Percentiles rank a stretch among this genome's conserved stretches.
Conservation (phyloP, 2,329 filamentous ascomycete species). For the Xylaria sp. region DNA sequence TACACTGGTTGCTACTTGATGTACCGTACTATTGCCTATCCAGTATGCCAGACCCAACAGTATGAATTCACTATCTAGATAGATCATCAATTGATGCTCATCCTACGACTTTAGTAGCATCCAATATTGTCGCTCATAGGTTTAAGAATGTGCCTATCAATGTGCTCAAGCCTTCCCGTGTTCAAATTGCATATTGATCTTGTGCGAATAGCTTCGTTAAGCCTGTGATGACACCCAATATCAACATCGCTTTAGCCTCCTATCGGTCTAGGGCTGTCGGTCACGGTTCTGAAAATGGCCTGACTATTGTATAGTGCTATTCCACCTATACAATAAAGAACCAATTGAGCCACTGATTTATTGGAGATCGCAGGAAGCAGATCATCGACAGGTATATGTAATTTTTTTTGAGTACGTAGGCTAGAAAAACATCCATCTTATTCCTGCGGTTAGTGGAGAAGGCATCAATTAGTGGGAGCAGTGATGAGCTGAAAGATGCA, state of each 20-base stretch:
- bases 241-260: background rate
- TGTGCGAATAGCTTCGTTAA: background rate
- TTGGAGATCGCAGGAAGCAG: background rate
- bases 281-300: background rate
- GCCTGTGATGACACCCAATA: background rate
- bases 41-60: background rate
- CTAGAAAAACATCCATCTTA: background rate
- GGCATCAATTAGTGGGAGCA: conserved; percentile 31
- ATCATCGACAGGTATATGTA: background rate
- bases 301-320: background rate
- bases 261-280: conserved; percentile 6
- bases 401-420: background rate
- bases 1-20: conserved; percentile 22
- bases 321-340: background rate
- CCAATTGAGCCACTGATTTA: conserved; percentile 1
- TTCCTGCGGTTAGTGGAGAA: background rate
- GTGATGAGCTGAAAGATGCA: conserved; percentile 49
- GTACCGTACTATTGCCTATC: conserved; percentile 3
- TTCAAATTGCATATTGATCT: background rate
- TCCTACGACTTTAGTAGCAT: background rate
- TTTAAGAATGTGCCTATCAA: background rate
- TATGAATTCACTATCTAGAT: background rate
- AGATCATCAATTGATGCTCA: background rate
- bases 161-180: background rate
- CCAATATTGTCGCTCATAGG: background rate